Evolutionary conservation across 2,329 filamentous ascomycete species (phyloP), one percentile per base, ranked within the genome.

Genomic region (Biscogniauxia mediterranea): DNA sequence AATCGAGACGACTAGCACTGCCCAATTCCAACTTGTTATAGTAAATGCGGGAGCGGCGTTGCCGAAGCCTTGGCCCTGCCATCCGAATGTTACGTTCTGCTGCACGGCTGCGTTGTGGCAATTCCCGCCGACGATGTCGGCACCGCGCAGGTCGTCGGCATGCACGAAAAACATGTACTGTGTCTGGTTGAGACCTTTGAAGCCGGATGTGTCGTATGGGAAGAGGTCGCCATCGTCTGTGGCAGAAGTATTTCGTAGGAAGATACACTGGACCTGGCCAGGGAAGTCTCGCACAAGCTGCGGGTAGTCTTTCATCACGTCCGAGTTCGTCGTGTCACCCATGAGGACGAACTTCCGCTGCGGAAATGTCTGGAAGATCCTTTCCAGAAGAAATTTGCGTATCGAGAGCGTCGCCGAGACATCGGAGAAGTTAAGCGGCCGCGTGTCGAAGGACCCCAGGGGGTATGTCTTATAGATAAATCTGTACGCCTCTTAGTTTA

Each of bases 161-260:
- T 88, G 82, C 17, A 82, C 78, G 80, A 94, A 93, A 77, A 94
- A 93, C 90, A 93, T 93, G 77, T 92, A 93, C 65, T 79, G 83
- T 32, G 80, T 80, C 72, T 88, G 84, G 56, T 89, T 83, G 52
- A 93, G 71, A 2, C 78, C 83, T 75, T 90, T 79, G 77, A 93
- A 93, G 0, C 87, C 88, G 21, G 79, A 80, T 0, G 90, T 93
- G 69, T 93, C 83, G 74, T 93, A 93, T 0, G 91, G 90, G 74
- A 93, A 92, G 64, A 83, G 81, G 73, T 91, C 85, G 0, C 79
- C 81, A 0, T 74, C 66, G 66, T 93, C 90, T 0, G 90, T 93
- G 0, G 87, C 81, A 8, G 83, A 85, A 0, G 89, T 91, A 75
- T 93, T 93, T 58, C 91, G 85, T 21, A 94, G 78, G 66, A 91